phyloP scores from a whole-genome alignment of 345 rosid species.

The Populus nigra region DNA sequence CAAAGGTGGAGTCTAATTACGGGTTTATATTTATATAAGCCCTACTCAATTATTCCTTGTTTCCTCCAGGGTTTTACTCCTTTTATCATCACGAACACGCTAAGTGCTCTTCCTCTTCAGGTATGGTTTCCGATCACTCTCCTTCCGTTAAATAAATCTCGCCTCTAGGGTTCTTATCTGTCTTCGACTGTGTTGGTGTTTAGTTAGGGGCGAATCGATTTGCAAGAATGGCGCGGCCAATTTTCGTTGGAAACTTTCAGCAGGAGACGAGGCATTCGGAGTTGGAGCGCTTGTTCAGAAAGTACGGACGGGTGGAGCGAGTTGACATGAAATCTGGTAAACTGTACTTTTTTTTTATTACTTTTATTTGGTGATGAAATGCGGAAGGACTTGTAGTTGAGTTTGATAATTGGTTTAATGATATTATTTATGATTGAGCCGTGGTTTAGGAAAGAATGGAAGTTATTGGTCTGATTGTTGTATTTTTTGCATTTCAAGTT shows the following conservation, averaged over 20 bases:
- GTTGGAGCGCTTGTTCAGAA: slow-evolving; percentile 66
- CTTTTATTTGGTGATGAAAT: background rate
- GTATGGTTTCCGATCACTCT: background rate
- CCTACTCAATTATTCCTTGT: background rate
- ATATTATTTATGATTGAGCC: background rate
- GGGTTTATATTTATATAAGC: background rate
- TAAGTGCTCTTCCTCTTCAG: background rate
- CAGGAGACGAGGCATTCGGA: slow-evolving; percentile 80
- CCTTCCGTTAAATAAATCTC: background rate
- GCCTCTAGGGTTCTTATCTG: background rate
- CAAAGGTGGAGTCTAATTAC: background rate
- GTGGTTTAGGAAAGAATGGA: background rate
- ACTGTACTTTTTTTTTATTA: background rate
- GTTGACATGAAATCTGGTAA: slow-evolving; percentile 94
- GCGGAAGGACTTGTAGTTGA: background rate
- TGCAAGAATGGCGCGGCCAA: slow-evolving; percentile 45
- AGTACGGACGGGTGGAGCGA: slow-evolving; percentile 74
- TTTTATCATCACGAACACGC: background rate
- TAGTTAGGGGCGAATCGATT: background rate
- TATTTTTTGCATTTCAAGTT: background rate
- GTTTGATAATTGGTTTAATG: background rate
- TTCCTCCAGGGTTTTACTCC: slow-evolving; percentile 9
- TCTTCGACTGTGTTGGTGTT: background rate
- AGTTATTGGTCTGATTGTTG: background rate
- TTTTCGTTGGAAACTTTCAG: slow-evolving; percentile 80